Evolutionary conservation across 441 rosid species (phyloP), one percentile per base, ranked within the genome.

Genomic region (Lepidium campestre): DNA sequence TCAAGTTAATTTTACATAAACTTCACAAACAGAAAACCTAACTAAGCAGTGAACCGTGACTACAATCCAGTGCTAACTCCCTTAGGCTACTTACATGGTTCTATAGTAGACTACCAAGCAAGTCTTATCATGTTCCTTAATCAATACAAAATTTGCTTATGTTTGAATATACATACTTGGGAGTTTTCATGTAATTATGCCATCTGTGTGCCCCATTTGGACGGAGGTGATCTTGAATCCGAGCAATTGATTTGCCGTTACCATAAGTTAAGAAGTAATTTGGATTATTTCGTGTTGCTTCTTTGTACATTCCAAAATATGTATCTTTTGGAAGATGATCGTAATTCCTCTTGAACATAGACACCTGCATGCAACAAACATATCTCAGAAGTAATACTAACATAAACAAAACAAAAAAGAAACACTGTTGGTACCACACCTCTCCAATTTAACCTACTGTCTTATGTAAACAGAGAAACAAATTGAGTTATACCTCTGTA

Each of bases 181-280:
- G 93, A 39, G 86, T 79, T 77, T 87, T 85, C 90, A 85, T 85
- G 68, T 87, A 87, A 70, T 87, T 87, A 80, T 85, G 93, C 93
- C 93, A 87, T 78, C 93, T 83, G 72, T 87, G 93, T 31, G 93
- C 93, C 62, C 93, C 93, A 77, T 87, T 87, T 65, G 93, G 90
- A 46, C 93, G 83, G 65, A 87, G 93, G 75, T 85, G 87, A 54
- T 85, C 90, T 60, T 72, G 87, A 62, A 85, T 10, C 62, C 90
- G 83, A 65, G 93, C 93, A 57, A 70, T 81, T 57, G 90, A 71
- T 79, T 85, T 87, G 53, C 93, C 90, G 17, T 85, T 87, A 45
- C 93, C 90, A 68, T 85, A 87, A 68, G 93, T 85, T 81, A 87
- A 77, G 70, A 87, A 87, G 78, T 87, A 87, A 70, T 87, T 87